Percentiles rank a stretch among this genome's conserved stretches.
Evolutionary conservation across 352 stramenopile genomes (phyloP).

Genomic region (Globisporangium sylvaticum): DNA sequence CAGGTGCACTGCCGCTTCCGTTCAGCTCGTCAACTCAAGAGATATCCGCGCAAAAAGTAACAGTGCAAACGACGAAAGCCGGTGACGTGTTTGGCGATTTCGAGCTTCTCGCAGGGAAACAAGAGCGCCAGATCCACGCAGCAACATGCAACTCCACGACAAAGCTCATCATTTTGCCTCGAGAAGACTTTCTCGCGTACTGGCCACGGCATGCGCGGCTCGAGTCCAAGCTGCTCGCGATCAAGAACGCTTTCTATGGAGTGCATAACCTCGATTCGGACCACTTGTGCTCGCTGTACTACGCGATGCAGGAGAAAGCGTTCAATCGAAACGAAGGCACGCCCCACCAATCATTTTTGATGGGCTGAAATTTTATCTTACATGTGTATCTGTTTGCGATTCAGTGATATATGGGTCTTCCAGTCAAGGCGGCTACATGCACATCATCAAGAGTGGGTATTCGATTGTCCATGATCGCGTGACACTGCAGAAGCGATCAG

Average conservation of each 20-base stretch:
- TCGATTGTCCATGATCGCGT: constrained; percentile 45
- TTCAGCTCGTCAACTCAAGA: not conserved
- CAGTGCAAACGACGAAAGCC: constrained; percentile 23
- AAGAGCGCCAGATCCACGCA: constrained; percentile 28
- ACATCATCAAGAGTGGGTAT: constrained; percentile 35
- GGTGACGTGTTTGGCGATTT: constrained; percentile 50
- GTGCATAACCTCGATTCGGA: constrained; percentile 33
- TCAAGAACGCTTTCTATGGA: constrained; percentile 30
- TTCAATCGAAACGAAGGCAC: constrained; percentile 38
- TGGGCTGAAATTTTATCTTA: not conserved
- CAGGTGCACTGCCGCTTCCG: not conserved
- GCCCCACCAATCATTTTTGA: not conserved
- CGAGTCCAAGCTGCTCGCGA: constrained; percentile 26
- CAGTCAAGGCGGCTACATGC: constrained; percentile 22
- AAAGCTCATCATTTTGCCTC: constrained; percentile 35
- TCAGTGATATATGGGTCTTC: constrained; percentile 31
- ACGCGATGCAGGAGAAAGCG: constrained; percentile 24
- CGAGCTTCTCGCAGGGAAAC: constrained; percentile 26
- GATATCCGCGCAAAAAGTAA: constrained; percentile 18
- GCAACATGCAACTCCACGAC: constrained; percentile 18
- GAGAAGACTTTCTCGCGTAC: constrained; percentile 26
- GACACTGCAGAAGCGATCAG: constrained; percentile 22
- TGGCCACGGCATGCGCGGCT: constrained; percentile 29
- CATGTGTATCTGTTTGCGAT: not conserved
- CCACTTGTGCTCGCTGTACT: constrained; percentile 43